Base-by-base conservation (phyloP, 192 early-diverging fungal genomes). In the Coemansia sp. region DNA sequence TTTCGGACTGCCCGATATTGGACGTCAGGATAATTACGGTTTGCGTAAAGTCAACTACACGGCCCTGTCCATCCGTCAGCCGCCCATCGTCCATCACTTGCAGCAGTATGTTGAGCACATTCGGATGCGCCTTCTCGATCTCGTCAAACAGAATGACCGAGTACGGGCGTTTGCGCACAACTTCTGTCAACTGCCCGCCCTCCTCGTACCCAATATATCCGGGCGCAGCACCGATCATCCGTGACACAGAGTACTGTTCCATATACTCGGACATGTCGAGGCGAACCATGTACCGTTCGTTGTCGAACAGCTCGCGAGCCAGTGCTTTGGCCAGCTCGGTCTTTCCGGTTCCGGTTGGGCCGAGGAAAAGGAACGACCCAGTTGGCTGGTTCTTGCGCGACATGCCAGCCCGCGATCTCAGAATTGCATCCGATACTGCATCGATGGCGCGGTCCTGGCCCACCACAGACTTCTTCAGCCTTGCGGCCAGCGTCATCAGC, bases 241-340 rank as follows among this genome's bases (percentile, higher is more conserved):
- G 87, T 38, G 93, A 82, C 2, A 97, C 93, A 6, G 91, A 84
- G 71, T 96, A 90, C 67, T 75, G 81, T 71, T 96, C 92, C 93
- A 95, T 95, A 79, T 94, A 99, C 80, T 99, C 97, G 43, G 90
- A 91, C 97, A 99, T 99, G 71, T 99, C 97, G n/a, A 99, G 84
- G 0, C 97, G 90, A 25, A 98, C 86, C 68, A 99, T 90, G 57
- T 88, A 89, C 72, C 94, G 95, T 71, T 98, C 93, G 64, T 96
- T 92, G 75, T 99, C 96, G 72, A 98, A 98, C 29, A 99, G 86
- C 71, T 96, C 92, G 53, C 89, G 76, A 14, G 90, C 92, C 37
- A 93, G 77, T 6, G 88, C 85, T 69, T 92, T 91, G 64, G 86
- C 87, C 48, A 91, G 75, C 76, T 93, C 91, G 2, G 89, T 93